phyloP scores from a whole-genome alignment of 768 basidiomycete genomes.

The Leucocoprinus birnbaumii region DNA sequence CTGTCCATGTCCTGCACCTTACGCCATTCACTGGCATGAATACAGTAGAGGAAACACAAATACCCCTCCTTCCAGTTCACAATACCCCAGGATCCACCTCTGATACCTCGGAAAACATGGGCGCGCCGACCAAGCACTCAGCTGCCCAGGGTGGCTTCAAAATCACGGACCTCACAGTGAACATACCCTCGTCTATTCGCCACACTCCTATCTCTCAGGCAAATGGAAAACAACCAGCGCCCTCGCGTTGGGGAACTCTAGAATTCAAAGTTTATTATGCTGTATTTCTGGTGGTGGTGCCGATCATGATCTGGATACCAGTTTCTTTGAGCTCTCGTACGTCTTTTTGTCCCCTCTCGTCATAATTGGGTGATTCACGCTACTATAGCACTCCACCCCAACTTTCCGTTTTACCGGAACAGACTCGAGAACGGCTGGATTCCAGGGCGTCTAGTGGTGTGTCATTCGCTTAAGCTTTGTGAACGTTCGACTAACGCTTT shows the following conservation, averaged over 20 bases:
- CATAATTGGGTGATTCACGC: conserved; percentile 4
- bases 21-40: conserved; percentile 1
- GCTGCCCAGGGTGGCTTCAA: not conserved
- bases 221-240: conserved; percentile 23
- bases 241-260: conserved; percentile 69
- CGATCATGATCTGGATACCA: conserved; percentile 76
- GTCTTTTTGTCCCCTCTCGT: conserved; percentile 26
- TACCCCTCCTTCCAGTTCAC: conserved; percentile 10
- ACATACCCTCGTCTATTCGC: conserved; percentile 7
- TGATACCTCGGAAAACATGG: not conserved
- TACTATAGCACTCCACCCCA: conserved; percentile 58
- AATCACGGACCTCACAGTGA: conserved; percentile 11
- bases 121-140: not conserved
- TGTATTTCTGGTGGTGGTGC: conserved; percentile 57
- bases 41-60: not conserved
- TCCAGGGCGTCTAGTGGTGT: conserved; percentile 70
- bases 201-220: conserved; percentile 3
- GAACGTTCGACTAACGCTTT: conserved; percentile 6
- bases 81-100: not conserved
- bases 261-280: conserved; percentile 82
- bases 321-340: conserved; percentile 70
- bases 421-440: conserved; percentile 79
- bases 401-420: conserved; percentile 58
- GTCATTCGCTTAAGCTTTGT: conserved; percentile 27
- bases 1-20: not conserved